phyloP scores from a whole-genome alignment of 2,329 filamentous ascomycete species.

The Aspergillus fumigatus region DNA sequence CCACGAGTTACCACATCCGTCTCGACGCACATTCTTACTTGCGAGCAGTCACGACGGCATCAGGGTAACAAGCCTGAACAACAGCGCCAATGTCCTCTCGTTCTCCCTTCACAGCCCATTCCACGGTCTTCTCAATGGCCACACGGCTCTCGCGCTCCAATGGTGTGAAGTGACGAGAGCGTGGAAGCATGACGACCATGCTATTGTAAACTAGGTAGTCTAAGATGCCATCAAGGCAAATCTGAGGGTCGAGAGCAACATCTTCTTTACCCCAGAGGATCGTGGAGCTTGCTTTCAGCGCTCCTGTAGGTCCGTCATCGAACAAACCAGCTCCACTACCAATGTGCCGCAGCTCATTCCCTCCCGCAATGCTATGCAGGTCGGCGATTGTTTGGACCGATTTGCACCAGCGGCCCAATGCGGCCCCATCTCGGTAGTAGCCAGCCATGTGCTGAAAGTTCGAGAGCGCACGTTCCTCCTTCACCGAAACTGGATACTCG shows the following conservation, averaged over 20 bases:
- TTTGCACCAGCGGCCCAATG: conserved; percentile 47
- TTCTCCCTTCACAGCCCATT: conserved; percentile 38
- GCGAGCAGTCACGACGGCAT: conserved; percentile 26
- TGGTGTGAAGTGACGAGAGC: conserved; percentile 52
- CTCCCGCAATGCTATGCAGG: conserved; percentile 42
- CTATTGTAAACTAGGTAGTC: conserved; percentile 49
- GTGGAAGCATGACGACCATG: conserved; percentile 47
- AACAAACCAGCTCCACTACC: conserved; percentile 42
- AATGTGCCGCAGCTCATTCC: conserved; percentile 24
- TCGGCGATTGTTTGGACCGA: conserved; percentile 47
- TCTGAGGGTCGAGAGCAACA: conserved; percentile 44
- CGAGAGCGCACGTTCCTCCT: conserved; percentile 34
- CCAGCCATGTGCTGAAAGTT: conserved; percentile 50
- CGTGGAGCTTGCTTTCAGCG: conserved; percentile 49
- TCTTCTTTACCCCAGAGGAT: conserved; percentile 53
- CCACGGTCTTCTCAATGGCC: conserved; percentile 39
- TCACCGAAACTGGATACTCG: conserved; percentile 41
- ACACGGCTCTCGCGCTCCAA: conserved; percentile 42
- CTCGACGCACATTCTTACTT: conserved; percentile 21
- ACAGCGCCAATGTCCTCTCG: conserved; percentile 29
- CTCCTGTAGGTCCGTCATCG: conserved; percentile 41
- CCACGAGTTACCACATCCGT: not conserved
- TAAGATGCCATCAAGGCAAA: conserved; percentile 50
- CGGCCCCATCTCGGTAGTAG: conserved; percentile 52
- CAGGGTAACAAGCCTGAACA: conserved; percentile 30